Evolutionary conservation across 805 yeast genomes (phyloP), one percentile per base, ranked within the genome.

Genomic region (Cyberlindnera galapagoensis): DNA sequence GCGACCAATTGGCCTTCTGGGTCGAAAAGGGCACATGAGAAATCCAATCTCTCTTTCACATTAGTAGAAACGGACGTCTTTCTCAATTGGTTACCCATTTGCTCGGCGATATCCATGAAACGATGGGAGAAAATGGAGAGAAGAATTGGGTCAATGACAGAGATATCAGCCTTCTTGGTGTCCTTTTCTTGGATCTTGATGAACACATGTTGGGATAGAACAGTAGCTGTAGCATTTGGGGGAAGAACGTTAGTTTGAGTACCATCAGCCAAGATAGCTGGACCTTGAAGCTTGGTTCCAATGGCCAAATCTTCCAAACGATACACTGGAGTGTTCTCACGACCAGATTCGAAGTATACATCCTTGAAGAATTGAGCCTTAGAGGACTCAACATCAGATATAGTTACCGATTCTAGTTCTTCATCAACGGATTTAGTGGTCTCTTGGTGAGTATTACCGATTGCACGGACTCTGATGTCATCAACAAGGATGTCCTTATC

Each of bases 21-120:
- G 45, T 79, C 85, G 52, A 84, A 84, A 15, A 84, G 56, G 2
- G 95, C 95, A 62, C 94, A 84, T 19, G 88, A 80, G 54, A 80
- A 84, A 53, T 84, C 94, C 21, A 83, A 59, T 32, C 95, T 63
- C 51, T 84, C 94, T 50, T 84, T 84, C 24, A 84, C 88, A 49
- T 84, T 84, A 3, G 88, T 81, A 5, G 86, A 76, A 8, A 84
- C 86, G 3, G 90, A 69, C 0, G 92, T 84, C 56, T 80, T 80
- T 43, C 82, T 81, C 34, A 84, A 62, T 5, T 88, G 80, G 22
- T 71, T 71, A 23, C 94, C 90, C 94, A 84, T 84, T 51, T 81
- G 90, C 46, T 84, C 94, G 7, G 95, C 95, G 54, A 85, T 83
- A 41, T 85, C 86, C 90, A 84, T 83, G 54, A 84, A 84, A 39